These are phyloP conservation scores for Collybia mongolica DNA, from an alignment of 768 basidiomycete species.

Conservation along the genomic window DNA sequence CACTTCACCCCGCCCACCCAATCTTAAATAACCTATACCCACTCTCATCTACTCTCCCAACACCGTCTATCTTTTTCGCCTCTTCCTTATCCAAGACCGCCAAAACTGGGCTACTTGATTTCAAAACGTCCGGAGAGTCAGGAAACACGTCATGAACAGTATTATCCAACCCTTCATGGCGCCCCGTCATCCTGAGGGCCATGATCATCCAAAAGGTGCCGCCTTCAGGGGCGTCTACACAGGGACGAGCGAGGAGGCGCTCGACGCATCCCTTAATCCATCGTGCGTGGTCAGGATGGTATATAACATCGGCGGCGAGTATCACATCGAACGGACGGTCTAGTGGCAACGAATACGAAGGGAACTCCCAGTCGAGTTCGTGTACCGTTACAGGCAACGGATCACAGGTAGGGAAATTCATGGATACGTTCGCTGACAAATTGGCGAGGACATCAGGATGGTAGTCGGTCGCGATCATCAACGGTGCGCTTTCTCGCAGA, in stretches of 20 bases:
- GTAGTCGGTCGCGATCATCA: constrained; percentile 72
- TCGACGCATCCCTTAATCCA: constrained; percentile 70
- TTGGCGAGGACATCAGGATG: constrained; percentile 76
- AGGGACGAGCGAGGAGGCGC: constrained; percentile 38
- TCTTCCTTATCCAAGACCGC: constrained; percentile 47
- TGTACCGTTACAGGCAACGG: constrained; percentile 37
- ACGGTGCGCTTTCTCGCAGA: constrained; percentile 26
- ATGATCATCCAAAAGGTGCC: constrained; percentile 76
- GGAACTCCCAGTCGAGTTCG: constrained; percentile 65
- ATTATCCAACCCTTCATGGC: constrained; percentile 55
- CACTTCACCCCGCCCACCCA: constrained; percentile 45
- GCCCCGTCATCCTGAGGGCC: constrained; percentile 61
- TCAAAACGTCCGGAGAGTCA: constrained; percentile 6
- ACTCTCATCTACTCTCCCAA: constrained; percentile 68
- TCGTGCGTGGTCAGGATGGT: constrained; percentile 64
- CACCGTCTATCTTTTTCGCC: constrained; percentile 47
- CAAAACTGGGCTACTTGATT: constrained; percentile 25
- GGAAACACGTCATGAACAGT: constrained; percentile 61
- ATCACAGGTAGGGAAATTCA: constrained; percentile 39
- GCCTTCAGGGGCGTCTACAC: constrained; percentile 12
- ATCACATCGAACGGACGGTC: constrained; percentile 60
- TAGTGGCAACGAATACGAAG: constrained; percentile 32
- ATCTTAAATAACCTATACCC: constrained; percentile 71
- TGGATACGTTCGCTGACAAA: constrained; percentile 54
- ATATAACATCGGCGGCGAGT: constrained; percentile 79